These are phyloP conservation scores for Zopfia rhizophila DNA, from an alignment of 2,329 filamentous ascomycete genomes.

Conservation along the genomic window DNA sequence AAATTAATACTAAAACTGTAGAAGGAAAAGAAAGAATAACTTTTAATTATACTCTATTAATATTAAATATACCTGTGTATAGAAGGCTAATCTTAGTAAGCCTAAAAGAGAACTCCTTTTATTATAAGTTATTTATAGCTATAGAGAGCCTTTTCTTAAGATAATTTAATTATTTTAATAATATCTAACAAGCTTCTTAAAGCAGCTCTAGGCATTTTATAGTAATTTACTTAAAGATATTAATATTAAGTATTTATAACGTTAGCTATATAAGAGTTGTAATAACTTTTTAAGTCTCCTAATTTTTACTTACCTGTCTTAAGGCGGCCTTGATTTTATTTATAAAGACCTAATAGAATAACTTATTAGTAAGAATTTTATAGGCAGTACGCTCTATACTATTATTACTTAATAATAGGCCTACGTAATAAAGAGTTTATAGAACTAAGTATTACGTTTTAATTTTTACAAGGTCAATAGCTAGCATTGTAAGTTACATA, in stretches of 20 bases:
- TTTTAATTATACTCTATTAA: constrained; percentile 47
- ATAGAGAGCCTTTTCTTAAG: constrained; percentile 43
- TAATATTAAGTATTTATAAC: constrained; percentile 56
- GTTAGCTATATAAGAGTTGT: constrained; percentile 54
- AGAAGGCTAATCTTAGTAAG: constrained; percentile 55
- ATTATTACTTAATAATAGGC: constrained; percentile 39
- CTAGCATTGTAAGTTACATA: constrained; percentile 57
- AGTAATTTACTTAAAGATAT: constrained; percentile 28
- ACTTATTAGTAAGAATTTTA: constrained; percentile 42
- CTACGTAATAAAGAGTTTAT: constrained; percentile 63
- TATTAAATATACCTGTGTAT: constrained; percentile 58
- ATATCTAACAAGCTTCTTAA: constrained; percentile 40
- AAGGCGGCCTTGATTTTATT: constrained; percentile 26
- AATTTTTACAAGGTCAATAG: constrained; percentile 62
- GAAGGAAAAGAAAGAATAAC: constrained; percentile 34
- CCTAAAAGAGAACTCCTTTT: constrained; percentile 44
- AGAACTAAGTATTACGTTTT: constrained; percentile 61
- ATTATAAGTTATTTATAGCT: constrained; percentile 34
- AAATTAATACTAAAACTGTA: constrained; percentile 27
- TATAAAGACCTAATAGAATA: constrained; percentile 42
- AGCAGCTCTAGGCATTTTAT: constrained; percentile 46
- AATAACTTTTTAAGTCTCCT: constrained; percentile 54
- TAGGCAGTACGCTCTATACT: constrained; percentile 49
- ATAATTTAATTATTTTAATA: constrained; percentile 53
- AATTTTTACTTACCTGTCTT: constrained; percentile 31